phyloP scores from a whole-genome alignment of 192 early-diverging fungal species.

The Dissophora ornata region DNA sequence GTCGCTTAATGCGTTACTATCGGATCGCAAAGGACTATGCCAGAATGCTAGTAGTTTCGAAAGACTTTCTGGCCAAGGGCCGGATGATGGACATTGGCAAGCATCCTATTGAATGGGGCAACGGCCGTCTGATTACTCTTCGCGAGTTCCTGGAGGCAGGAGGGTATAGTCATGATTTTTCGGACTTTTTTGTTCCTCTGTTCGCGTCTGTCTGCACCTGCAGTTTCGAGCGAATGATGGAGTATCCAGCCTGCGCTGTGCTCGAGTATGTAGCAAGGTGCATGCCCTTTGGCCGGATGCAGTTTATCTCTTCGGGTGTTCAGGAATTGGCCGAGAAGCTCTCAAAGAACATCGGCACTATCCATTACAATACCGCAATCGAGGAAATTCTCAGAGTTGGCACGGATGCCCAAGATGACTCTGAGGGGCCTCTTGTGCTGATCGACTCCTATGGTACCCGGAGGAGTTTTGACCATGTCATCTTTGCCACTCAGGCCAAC shows the following conservation, averaged over 20 bases:
- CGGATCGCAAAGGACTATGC: conserved; percentile 50
- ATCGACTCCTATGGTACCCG: conserved; percentile 20
- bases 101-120: conserved; percentile 42
- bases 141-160: conserved; percentile 36
- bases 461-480: conserved; percentile 35
- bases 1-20: conserved; percentile 46
- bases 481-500: conserved; percentile 53
- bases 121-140: conserved; percentile 27
- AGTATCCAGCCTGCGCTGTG: conserved; percentile 44
- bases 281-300: conserved; percentile 49
- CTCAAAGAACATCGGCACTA: conserved; percentile 22
- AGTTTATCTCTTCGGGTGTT: conserved; percentile 24
- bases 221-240: conserved; percentile 51
- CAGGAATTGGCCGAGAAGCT: conserved; percentile 28
- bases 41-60: conserved; percentile 26
- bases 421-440: conserved; percentile 14
- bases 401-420: not conserved
- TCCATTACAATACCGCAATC: conserved; percentile 43
- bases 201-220: conserved; percentile 56
- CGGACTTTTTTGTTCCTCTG: conserved; percentile 40
- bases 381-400: conserved; percentile 6
- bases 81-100: conserved; percentile 52
- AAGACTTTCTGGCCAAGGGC: conserved; percentile 39
- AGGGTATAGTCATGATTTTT: conserved; percentile 47
- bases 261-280: conserved; percentile 51